Evolutionary conservation across 148 eudicot genomes (phyloP), one percentile per base, ranked within the genome.

Genomic region (Vaccinium macrocarpon): DNA sequence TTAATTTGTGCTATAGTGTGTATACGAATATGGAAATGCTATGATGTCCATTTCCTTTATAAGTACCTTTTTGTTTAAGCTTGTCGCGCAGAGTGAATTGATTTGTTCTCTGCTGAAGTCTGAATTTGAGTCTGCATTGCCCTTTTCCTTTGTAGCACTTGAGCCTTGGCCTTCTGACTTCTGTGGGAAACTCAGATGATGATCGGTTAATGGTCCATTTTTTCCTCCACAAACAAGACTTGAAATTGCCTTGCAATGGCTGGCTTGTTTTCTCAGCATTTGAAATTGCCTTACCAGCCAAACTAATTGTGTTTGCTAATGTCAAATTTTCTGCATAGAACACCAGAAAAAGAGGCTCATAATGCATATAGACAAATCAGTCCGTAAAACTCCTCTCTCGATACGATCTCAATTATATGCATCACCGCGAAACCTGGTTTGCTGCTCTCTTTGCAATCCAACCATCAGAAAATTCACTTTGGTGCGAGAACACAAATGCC

Each of bases 11-110:
- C 11, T 25, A 61, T 15, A 21, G 23, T 48, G 55, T 48, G 76
- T 81, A 62, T 62, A 81, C 25, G 52, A 64, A n/a, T 49, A 50
- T 81, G 46, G 76, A 18, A 68, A 80, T 61, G 46, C 16, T 15
- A 64, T 8, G 66, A 42, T 81, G 55, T n/a, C 21, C 13, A 1
- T 80, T 80, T 49, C 71, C 12, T 61, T 4, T 59, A 21, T 21
- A 25, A 11, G 25, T 61, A 21, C n/a, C 2, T 12, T 71, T 25
- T 14, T 29, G 2, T 61, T 59, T n/a, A 61, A 21, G 25, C 10
- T 61, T 61, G 46, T 29, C 19, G n/a, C 15, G 52, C 4, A 7
- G 35, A 21, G 56, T 48, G 53, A 48, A 76, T 76, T 12, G 72
- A 49, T 21, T 19, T 12, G 3, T 21, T 76, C 29, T 52, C 52